Percentiles rank a stretch among this genome's conserved stretches.
Conservation (phyloP, 345 rosid genomes). For the Linum lewisii region DNA sequence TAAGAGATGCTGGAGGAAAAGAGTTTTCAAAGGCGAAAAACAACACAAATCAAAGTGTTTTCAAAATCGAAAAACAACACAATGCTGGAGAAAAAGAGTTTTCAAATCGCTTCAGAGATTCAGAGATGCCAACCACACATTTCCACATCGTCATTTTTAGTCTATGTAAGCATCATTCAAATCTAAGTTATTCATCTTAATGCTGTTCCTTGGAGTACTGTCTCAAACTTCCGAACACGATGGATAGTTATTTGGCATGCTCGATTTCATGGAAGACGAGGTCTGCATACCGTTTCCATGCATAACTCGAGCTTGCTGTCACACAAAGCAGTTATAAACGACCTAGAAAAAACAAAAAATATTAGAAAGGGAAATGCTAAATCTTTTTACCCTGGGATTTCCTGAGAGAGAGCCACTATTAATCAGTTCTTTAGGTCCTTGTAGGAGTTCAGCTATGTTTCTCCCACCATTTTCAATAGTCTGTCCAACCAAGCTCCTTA, state of each 20-base stretch:
- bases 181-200: slow-evolving; percentile 79
- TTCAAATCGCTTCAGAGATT: no score
- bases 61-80: no score
- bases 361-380: no score
- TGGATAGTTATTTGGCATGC: slow-evolving; percentile 15
- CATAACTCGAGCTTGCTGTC: slow-evolving; percentile 29
- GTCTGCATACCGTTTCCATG: slow-evolving; percentile 18
- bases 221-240: slow-evolving; percentile 30
- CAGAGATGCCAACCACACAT: no score
- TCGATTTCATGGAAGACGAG: slow-evolving; percentile 16
- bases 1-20: neutral
- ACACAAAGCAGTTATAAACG: slow-evolving; percentile 26
- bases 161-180: slow-evolving; percentile 79
- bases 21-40: no score
- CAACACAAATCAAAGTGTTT: no score
- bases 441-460: slow-evolving; percentile 53
- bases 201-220: slow-evolving; percentile 33
- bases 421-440: slow-evolving; percentile 43
- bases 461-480: slow-evolving; percentile 49
- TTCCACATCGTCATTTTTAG: slow-evolving; percentile 64
- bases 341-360: slow-evolving; percentile 1
- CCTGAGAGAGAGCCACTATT: slow-evolving; percentile 33
- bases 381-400: slow-evolving; percentile 23
- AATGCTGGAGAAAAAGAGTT: no score
- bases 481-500: slow-evolving; percentile 63